A percentile compares a stretch with the other conserved stretches of the same genome.
Evolutionary conservation across 2,329 filamentous ascomycete species (phyloP).

Genomic region (Paecilomyces sp.): DNA sequence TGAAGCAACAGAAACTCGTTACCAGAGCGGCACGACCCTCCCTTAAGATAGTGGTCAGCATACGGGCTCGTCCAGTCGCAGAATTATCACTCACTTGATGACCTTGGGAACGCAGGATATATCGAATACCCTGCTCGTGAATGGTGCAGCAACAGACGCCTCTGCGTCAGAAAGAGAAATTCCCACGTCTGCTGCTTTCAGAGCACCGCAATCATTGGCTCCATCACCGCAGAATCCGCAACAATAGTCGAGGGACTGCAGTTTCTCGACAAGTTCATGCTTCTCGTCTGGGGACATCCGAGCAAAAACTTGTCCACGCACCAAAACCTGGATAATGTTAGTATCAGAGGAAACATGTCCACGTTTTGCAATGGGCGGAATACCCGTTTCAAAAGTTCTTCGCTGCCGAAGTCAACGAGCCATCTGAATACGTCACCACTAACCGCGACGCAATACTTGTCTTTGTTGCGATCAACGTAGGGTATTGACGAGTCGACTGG

Average conservation of each 20-base stretch:
- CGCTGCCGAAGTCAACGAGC: constrained; percentile 83
- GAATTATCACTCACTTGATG: constrained; percentile 55
- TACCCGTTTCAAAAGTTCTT: constrained; percentile 67
- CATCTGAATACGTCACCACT: constrained; percentile 94
- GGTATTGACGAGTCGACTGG: constrained; percentile 76
- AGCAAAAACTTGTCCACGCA: constrained; percentile 86
- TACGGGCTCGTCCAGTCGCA: not conserved
- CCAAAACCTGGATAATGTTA: constrained; percentile 61
- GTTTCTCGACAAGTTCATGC: constrained; percentile 92
- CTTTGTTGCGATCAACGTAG: constrained; percentile 71
- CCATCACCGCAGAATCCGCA: constrained; percentile 96
- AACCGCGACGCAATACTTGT: constrained; percentile 82
- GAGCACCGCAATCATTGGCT: constrained; percentile 91
- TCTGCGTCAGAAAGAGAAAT: constrained; percentile 97
- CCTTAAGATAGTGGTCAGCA: constrained; percentile 36
- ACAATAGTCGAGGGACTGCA: constrained; percentile 93
- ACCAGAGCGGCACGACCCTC: constrained; percentile 91
- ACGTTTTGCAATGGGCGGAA: constrained; percentile 15
- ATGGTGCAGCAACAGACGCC: constrained; percentile 95
- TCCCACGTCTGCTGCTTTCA: constrained; percentile 95
- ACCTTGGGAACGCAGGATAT: constrained; percentile 92
- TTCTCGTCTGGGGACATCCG: constrained; percentile 99
- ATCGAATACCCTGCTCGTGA: constrained; percentile 91
- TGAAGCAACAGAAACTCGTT: constrained; percentile 99
- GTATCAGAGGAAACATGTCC: not conserved